phyloP scores from a whole-genome alignment of 129 eudicot species.

The Pseudognaphalium luteoalbum region DNA sequence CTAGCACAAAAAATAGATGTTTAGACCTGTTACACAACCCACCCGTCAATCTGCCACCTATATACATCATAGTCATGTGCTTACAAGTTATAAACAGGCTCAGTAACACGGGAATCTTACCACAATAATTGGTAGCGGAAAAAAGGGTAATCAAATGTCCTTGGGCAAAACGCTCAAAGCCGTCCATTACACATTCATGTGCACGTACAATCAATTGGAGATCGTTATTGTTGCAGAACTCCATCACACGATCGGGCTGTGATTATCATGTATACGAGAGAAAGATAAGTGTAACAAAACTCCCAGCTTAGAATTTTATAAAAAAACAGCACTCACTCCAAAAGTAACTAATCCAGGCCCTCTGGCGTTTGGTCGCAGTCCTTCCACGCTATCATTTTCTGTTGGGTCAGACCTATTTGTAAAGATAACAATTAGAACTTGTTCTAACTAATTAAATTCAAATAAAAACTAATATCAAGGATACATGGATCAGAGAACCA shows the following conservation, averaged over 20 bases:
- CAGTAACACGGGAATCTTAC: conserved; percentile 40
- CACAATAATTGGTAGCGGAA: conserved; percentile 98
- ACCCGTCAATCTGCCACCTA: conserved; percentile 2
- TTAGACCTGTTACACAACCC: not conserved
- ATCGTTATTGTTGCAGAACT: conserved; percentile 92
- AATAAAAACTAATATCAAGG: not conserved
- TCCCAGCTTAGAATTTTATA: not conserved
- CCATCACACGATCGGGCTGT: conserved; percentile 99
- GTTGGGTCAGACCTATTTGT: conserved; percentile 93
- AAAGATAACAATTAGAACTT: conserved; percentile 10
- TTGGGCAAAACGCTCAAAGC: conserved; percentile 98
- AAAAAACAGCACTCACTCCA: conserved; percentile 70
- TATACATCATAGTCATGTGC: not conserved
- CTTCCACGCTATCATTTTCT: conserved; percentile 97
- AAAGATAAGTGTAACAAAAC: not conserved
- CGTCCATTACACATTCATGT: conserved; percentile 99
- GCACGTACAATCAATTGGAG: conserved; percentile 96
- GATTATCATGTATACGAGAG: not conserved
- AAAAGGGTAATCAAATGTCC: conserved; percentile 93
- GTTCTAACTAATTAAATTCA: conserved; percentile 1
- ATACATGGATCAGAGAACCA: conserved; percentile 30
- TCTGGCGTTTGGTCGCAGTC: conserved; percentile 97
- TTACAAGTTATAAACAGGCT: conserved; percentile 18
- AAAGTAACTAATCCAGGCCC: conserved; percentile 99
- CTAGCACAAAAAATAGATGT: not conserved